Conservation (phyloP, 1,139 yeast species). For the Taphrina deformans region DNA sequence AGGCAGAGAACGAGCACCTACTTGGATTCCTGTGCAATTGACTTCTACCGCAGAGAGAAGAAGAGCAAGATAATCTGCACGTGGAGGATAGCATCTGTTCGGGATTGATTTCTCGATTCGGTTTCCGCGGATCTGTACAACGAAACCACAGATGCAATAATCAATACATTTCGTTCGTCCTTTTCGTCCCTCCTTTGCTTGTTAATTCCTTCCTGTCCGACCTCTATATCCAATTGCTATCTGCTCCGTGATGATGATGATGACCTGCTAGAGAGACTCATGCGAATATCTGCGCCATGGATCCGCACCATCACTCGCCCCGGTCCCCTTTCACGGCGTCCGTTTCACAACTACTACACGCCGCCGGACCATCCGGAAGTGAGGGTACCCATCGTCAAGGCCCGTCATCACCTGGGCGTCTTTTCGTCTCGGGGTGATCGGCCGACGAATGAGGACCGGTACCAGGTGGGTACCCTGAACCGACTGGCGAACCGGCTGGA, state of each 20-base stretch:
- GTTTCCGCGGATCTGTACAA: background rate
- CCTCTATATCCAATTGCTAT: background rate
- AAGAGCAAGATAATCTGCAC: background rate
- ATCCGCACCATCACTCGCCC: background rate
- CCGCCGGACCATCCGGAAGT: slow-evolving; percentile 38
- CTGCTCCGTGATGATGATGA: background rate
- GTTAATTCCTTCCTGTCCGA: background rate
- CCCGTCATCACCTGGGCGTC: slow-evolving; percentile 81
- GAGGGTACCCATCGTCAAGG: slow-evolving; percentile 59
- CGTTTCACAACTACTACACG: slow-evolving; percentile 27
- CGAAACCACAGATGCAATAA: too few relatives aligned
- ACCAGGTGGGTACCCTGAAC: slow-evolving; percentile 54
- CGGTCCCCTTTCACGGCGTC: background rate
- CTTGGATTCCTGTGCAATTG: too few relatives aligned
- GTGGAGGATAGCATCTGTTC: background rate
- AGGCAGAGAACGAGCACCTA: too few relatives aligned
- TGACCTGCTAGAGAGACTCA: background rate
- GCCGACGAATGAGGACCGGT: slow-evolving; percentile 75
- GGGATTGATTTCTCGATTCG: background rate
- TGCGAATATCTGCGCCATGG: background rate
- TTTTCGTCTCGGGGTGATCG: slow-evolving; percentile 74
- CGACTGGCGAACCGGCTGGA: slow-evolving; percentile 42
- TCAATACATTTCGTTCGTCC: too few relatives aligned
- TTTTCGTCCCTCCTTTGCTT: too few relatives aligned
- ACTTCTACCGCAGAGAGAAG: too few relatives aligned